Evolutionary conservation across 2,329 filamentous ascomycete species (phyloP).

Genomic region (Trichophyton rubrum): DNA sequence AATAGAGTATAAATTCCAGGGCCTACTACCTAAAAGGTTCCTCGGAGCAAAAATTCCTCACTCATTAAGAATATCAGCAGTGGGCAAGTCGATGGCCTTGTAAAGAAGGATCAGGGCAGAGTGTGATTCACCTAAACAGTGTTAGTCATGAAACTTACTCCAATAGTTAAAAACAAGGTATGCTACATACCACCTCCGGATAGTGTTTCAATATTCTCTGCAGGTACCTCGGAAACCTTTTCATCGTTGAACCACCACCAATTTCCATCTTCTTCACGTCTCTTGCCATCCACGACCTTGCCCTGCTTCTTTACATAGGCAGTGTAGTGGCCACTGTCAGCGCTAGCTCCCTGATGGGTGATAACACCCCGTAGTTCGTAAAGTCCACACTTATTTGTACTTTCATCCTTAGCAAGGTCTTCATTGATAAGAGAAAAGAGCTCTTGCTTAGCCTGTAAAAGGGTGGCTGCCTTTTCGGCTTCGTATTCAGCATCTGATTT

Average conservation of each 20-base stretch:
- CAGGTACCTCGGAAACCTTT: constrained; percentile 81
- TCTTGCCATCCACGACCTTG: constrained; percentile 50
- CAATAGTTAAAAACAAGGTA: neutral
- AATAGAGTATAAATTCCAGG: neutral
- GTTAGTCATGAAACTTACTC: neutral
- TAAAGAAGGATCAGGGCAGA: constrained; percentile 41
- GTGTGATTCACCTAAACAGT: constrained; percentile 36
- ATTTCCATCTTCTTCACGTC: constrained; percentile 72
- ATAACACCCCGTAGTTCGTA: constrained; percentile 92
- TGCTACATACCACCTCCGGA: constrained; percentile 61
- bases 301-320: constrained; percentile 91
- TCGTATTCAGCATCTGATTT: constrained; percentile 94
- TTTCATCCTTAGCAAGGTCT: constrained; percentile 61
- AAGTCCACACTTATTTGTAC: constrained; percentile 82
- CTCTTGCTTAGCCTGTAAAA: constrained; percentile 77
- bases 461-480: constrained; percentile 62
- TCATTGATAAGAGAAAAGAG: constrained; percentile 65
- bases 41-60: neutral
- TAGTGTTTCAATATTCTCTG: constrained; percentile 81
- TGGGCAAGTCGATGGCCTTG: constrained; percentile 38
- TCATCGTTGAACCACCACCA: constrained; percentile 99
- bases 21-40: neutral
- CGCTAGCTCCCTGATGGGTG: constrained; percentile 91
- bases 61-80: constrained; percentile 26
- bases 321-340: constrained; percentile 96